These are phyloP conservation scores for Mariannaea elegans DNA, from an alignment of 2,329 filamentous ascomycete genomes.

Conservation along the genomic window DNA sequence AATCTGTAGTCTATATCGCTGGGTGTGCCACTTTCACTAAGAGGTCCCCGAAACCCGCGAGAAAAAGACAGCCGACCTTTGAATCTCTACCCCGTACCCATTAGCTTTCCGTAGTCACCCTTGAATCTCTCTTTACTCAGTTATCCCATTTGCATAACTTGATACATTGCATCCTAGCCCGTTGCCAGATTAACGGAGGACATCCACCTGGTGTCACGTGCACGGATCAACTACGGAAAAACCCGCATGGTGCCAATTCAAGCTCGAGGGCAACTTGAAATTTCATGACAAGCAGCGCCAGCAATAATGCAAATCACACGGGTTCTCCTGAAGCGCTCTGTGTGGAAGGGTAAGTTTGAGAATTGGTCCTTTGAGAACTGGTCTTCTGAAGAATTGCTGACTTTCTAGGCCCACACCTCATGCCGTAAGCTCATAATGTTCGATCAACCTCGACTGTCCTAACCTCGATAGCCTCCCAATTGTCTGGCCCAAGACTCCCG, in stretches of 20 bases:
- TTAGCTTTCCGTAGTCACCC: too few relatives aligned
- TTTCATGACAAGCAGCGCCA: constrained; percentile 36
- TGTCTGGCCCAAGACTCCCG: constrained; percentile 63
- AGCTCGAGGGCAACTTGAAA: constrained; percentile 32
- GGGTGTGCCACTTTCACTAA: too few relatives aligned
- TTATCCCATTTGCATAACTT: constrained; percentile 1
- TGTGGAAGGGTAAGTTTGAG: constrained; percentile 79
- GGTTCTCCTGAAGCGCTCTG: constrained; percentile 75
- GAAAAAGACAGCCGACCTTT: too few relatives aligned
- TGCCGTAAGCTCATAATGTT: constrained; percentile 57
- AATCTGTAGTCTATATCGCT: too few relatives aligned
- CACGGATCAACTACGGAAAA: constrained; percentile 33
- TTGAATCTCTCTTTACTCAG: not conserved
- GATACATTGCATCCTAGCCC: not conserved
- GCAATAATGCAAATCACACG: constrained; percentile 73
- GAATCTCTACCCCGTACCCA: too few relatives aligned
- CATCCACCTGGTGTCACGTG: constrained; percentile 16
- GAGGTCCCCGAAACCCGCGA: too few relatives aligned
- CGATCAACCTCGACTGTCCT: constrained; percentile 34
- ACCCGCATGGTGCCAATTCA: constrained; percentile 25
- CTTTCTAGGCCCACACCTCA: constrained; percentile 59
- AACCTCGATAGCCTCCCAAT: constrained; percentile 66
- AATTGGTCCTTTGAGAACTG: not conserved
- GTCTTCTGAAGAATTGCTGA: constrained; percentile 34
- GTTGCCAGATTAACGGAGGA: constrained; percentile 3